A percentile compares a stretch with the other conserved stretches of the same genome.
phyloP scores from a whole-genome alignment of 208 protist species.

The Leishmania aethiopica region DNA sequence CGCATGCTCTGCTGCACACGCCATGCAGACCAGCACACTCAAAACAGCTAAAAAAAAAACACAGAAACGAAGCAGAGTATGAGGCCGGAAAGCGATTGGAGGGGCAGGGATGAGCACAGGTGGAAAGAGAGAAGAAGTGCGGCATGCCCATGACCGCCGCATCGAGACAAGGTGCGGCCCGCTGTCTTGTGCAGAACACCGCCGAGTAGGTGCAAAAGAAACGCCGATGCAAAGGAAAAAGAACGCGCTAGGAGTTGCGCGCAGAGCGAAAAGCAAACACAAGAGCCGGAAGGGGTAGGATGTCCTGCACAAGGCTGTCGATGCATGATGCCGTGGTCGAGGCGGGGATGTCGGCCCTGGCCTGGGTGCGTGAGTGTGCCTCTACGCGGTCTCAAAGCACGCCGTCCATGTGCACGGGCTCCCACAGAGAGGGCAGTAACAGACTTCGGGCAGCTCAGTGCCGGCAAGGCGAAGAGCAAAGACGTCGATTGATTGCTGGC shows the following conservation, averaged over 20 bases:
- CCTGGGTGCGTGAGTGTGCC: neutral
- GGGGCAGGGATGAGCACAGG: neutral
- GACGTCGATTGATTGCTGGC: slow-evolving; percentile 11
- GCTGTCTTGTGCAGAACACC: neutral
- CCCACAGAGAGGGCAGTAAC: slow-evolving; percentile 25
- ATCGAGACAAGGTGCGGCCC: neutral
- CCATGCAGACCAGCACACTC: neutral
- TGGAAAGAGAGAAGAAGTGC: neutral
- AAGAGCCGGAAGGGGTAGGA: neutral
- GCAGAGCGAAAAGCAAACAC: neutral
- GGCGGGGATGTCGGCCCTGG: neutral
- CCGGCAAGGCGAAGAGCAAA: slow-evolving; percentile 11
- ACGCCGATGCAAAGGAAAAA: neutral
- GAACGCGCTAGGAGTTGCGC: neutral
- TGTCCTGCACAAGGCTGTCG: neutral
- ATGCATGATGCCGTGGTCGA: neutral
- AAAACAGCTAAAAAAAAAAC: neutral
- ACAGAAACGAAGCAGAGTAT: neutral
- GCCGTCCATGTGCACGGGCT: neutral
- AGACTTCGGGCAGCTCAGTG: neutral
- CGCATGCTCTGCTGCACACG: neutral
- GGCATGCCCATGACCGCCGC: neutral
- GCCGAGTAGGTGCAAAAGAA: neutral
- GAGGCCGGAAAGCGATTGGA: neutral
- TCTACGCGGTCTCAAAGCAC: neutral